Evolutionary conservation across 2,329 filamentous ascomycete genomes (phyloP).

Genomic region (Penicillium sp.): DNA sequence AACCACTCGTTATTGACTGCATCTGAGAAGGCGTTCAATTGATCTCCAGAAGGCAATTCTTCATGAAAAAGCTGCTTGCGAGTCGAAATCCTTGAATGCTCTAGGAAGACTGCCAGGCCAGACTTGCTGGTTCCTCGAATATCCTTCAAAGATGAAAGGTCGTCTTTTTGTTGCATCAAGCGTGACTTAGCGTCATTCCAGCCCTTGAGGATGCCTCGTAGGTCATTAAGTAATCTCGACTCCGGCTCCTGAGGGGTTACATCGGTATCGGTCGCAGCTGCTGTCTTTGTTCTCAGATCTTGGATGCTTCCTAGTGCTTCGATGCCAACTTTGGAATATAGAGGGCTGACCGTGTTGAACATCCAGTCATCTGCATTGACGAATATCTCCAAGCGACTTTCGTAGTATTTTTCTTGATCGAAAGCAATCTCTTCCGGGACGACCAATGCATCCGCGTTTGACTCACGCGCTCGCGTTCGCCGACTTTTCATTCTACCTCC

Average conservation of each 20-base stretch:
- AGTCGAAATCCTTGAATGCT: conserved; percentile 50
- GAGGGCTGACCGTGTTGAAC: conserved; percentile 52
- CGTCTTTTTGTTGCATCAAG: conserved; percentile 48
- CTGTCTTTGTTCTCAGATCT: conserved; percentile 31
- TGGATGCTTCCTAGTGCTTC: conserved; percentile 45
- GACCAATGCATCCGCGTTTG: conserved; percentile 47
- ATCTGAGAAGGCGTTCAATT: conserved; percentile 42
- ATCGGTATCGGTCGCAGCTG: conserved; percentile 15
- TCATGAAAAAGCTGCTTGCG: conserved; percentile 42
- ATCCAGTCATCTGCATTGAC: conserved; percentile 57
- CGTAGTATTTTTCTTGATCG: conserved; percentile 54
- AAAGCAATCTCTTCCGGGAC: conserved; percentile 49
- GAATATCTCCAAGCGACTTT: conserved; percentile 54
- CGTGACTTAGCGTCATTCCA: conserved; percentile 48
- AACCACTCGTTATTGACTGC: conserved; percentile 49
- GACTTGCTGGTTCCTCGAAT: conserved; percentile 48
- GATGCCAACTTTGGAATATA: conserved; percentile 54
- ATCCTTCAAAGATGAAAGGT: conserved; percentile 48
- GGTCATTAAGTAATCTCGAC: conserved; percentile 40
- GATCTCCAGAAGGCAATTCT: conserved; percentile 38
- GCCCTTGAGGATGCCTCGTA: conserved; percentile 42
- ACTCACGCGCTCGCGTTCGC: conserved; percentile 59
- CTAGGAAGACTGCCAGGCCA: conserved; percentile 56
- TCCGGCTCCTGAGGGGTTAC: conserved; percentile 22
- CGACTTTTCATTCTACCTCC: conserved; percentile 59